Conservation (phyloP, 768 basidiomycete genomes). For the Hemileccinum rubropunctum region DNA sequence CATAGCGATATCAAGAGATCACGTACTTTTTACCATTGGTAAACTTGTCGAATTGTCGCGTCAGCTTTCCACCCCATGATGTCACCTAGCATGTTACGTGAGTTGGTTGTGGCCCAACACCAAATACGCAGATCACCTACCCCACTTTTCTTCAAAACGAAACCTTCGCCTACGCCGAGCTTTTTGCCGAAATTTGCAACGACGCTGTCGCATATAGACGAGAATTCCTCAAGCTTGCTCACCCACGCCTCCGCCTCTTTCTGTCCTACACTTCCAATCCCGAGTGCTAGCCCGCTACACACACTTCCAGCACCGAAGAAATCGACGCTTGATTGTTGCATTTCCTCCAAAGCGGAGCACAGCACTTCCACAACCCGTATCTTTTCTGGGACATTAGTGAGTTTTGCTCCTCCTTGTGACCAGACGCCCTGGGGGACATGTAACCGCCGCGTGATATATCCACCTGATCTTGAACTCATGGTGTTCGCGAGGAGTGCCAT, state of each 20-base stretch:
- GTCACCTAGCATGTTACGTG: slow-evolving; percentile 38
- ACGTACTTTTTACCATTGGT: slow-evolving; percentile 88
- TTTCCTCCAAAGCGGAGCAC: slow-evolving; percentile 73
- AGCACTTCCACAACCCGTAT: slow-evolving; percentile 81
- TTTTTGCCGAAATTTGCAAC: slow-evolving; percentile 85
- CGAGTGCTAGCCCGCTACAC: slow-evolving; percentile 67
- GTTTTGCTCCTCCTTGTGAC: slow-evolving; percentile 87
- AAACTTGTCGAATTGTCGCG: slow-evolving; percentile 76
- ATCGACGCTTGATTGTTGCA: slow-evolving; percentile 68
- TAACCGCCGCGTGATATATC: slow-evolving; percentile 80
- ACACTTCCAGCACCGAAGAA: slow-evolving; percentile 79
- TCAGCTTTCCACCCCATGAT: slow-evolving; percentile 71
- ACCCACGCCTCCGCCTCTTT: slow-evolving; percentile 82
- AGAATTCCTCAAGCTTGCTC: slow-evolving; percentile 76
- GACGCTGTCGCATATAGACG: slow-evolving; percentile 72
- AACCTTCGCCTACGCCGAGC: slow-evolving; percentile 84
- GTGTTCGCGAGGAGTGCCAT: slow-evolving; percentile 79
- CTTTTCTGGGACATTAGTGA: slow-evolving; percentile 79
- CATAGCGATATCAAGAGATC: slow-evolving; percentile 5
- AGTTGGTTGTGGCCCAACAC: slow-evolving; percentile 5
- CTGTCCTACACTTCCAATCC: slow-evolving; percentile 72
- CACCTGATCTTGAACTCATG: slow-evolving; percentile 79
- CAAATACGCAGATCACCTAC: slow-evolving; percentile 33
- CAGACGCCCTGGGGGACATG: slow-evolving; percentile 90
- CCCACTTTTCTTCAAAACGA: slow-evolving; percentile 75